phyloP scores from a whole-genome alignment of 2,329 filamentous ascomycete genomes.

The Trichoderma brevicompactum region DNA sequence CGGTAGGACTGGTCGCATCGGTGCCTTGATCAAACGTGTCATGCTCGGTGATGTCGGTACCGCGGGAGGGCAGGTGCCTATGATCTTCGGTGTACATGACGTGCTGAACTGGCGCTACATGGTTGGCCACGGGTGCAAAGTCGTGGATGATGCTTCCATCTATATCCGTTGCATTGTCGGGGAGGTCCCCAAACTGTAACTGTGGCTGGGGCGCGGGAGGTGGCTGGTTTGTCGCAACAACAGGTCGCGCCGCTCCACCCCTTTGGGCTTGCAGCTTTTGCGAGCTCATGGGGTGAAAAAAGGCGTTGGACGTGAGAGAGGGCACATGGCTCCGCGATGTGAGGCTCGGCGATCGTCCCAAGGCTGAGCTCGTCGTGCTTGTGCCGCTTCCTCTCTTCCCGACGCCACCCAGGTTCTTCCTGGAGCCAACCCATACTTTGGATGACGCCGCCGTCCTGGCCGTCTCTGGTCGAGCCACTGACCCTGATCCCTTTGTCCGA shows the following conservation, averaged over 20 bases:
- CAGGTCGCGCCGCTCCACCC: constrained; percentile 57
- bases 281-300: constrained; percentile 96
- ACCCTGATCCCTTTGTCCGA: constrained; percentile 45
- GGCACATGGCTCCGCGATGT: constrained; percentile 87
- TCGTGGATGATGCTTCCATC: constrained; percentile 46
- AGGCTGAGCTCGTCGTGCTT: constrained; percentile 56
- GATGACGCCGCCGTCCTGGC: constrained; percentile 54
- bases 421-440: constrained; percentile 57
- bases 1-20: constrained; percentile 74
- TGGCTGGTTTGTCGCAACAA: constrained; percentile 48
- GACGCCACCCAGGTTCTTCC: constrained; percentile 52
- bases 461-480: constrained; percentile 58
- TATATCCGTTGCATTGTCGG: constrained; percentile 49
- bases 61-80: constrained; percentile 70
- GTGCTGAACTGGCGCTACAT: constrained; percentile 42
- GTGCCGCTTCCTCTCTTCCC: constrained; percentile 51
- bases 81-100: constrained; percentile 49
- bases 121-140: constrained; percentile 63
- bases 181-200: constrained; percentile 40
- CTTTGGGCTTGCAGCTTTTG: constrained; percentile 91
- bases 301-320: constrained; percentile 83
- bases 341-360: constrained; percentile 58
- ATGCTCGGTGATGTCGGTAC: constrained; percentile 79
- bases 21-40: constrained; percentile 72
- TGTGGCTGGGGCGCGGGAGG: constrained; percentile 38